Percentiles rank a stretch among this genome's conserved stretches.
Conservation (phyloP, 257 asterid genomes). For the Salvia miltiorrhiza region DNA sequence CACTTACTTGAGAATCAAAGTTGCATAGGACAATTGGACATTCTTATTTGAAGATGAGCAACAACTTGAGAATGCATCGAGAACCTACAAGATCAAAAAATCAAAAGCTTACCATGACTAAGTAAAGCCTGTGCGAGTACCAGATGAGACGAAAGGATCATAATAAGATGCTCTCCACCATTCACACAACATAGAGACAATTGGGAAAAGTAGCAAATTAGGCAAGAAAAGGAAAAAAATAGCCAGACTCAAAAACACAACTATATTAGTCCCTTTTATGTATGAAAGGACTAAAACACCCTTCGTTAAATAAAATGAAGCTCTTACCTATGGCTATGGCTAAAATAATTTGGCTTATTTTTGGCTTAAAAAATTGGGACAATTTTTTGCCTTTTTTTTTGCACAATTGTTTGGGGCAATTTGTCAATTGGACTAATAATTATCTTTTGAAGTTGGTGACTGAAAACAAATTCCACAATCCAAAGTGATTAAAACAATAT, state of each 20-base stretch:
- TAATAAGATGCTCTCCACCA: neutral
- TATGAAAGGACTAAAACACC: neutral
- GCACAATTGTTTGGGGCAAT: neutral
- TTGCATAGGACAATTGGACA: conserved; percentile 81
- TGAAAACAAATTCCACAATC: neutral
- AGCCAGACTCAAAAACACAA: neutral
- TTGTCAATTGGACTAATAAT: neutral
- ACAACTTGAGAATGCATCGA: conserved; percentile 78
- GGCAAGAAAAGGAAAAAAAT: neutral
- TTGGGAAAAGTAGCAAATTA: neutral
- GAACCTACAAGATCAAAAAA: conserved; percentile 59
- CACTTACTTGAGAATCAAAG: conserved; percentile 92
- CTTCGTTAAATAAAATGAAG: too few species aligned
- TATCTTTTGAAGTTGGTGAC: neutral
- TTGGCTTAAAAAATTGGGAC: too few species aligned
- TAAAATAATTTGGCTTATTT: too few species aligned
- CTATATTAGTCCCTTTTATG: neutral
- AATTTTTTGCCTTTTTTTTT: neutral
- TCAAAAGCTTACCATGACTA: neutral
- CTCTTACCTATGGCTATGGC: too few species aligned
- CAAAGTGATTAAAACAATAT: neutral
- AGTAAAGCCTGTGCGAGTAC: conserved; percentile 1
- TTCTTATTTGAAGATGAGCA: conserved; percentile 84
- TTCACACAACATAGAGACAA: neutral
- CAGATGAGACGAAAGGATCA: neutral